phyloP scores from a whole-genome alignment of 2,329 filamentous ascomycete species.

The Aspergillus sp. region DNA sequence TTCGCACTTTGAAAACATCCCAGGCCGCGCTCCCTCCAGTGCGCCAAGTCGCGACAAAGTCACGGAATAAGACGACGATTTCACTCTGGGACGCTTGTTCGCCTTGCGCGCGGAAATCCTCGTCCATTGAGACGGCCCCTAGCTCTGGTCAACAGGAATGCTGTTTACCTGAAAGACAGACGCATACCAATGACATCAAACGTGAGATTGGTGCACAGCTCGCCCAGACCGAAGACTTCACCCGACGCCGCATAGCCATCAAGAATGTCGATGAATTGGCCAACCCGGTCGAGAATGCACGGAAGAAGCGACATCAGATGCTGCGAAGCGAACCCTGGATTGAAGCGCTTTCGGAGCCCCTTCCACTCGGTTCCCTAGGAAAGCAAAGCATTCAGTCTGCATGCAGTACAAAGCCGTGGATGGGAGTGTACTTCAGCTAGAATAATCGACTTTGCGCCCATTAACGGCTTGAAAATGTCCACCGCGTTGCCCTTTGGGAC shows the following conservation, averaged over 20 bases:
- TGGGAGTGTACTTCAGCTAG: too few species aligned
- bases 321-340: constrained; percentile 29
- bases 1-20: too few species aligned
- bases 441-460: constrained; percentile 2
- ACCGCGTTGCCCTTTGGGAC: constrained; percentile 11
- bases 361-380: constrained; percentile 29
- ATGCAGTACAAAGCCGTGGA: too few species aligned
- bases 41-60: too few species aligned
- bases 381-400: not conserved
- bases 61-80: too few species aligned
- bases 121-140: too few species aligned
- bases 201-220: constrained; percentile 26
- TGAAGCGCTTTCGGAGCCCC: constrained; percentile 29
- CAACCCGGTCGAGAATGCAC: constrained; percentile 27
- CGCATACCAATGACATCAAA: constrained; percentile 35
- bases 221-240: constrained; percentile 26
- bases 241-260: constrained; percentile 16
- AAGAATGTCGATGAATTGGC: constrained; percentile 24
- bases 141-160: too few species aligned
- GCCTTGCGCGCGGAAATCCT: too few species aligned
- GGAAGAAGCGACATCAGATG: constrained; percentile 28
- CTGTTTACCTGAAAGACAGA: too few species aligned
- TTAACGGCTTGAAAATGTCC: not conserved
- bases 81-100: too few species aligned
- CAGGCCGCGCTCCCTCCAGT: too few species aligned